Evolutionary conservation across 768 basidiomycete species (phyloP), one percentile per base, ranked within the genome.

Genomic region (Thelephora ganbajun): DNA sequence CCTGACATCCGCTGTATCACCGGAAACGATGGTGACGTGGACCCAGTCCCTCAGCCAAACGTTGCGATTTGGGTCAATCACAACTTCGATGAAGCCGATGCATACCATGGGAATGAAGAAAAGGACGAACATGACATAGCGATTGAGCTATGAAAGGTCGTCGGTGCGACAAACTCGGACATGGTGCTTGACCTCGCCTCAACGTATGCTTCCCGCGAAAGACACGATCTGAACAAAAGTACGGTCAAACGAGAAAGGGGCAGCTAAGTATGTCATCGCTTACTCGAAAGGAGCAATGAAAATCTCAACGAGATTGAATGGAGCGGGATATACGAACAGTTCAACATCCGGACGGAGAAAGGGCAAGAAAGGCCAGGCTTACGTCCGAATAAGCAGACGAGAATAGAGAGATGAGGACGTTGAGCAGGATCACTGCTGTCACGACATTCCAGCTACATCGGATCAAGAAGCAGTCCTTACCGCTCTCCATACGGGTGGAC

Each of bases 381-480:
- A 87, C 89, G 56, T 92, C 91, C 11, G 81, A 77, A 57, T 94
- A 94, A 0, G 91, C 90, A 44, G 90, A 88, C 14, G 91, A 80
- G 61, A 96, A 96, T 55, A 97, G 66, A n/a, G 92, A 96, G 55
- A 97, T 91, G 57, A 97, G 72, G 58, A 97, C 80, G 59, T 97
- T 97, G 60, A 96, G 75, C 44, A 96, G 71, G 47, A 97, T 76
- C 44, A 96, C 73, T 14, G 78, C 83, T 2, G 87, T 83, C 18
- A 80, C 73, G 47, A 88, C 74, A 63, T 82, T 90, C 90, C 89
- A 93, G 39, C 82, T 83, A 51, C 16, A 12, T 23, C 16, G 41
- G 14, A 6, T 41, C 23, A 47, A 34, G 39, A 12, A 16, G 19
- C 42, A 43, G 7, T n/a, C 22, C 18, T 44, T 11, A 33, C 30